Base-by-base conservation (phyloP, 2,329 filamentous ascomycete genomes). In the Colletotrichum theobromicola region DNA sequence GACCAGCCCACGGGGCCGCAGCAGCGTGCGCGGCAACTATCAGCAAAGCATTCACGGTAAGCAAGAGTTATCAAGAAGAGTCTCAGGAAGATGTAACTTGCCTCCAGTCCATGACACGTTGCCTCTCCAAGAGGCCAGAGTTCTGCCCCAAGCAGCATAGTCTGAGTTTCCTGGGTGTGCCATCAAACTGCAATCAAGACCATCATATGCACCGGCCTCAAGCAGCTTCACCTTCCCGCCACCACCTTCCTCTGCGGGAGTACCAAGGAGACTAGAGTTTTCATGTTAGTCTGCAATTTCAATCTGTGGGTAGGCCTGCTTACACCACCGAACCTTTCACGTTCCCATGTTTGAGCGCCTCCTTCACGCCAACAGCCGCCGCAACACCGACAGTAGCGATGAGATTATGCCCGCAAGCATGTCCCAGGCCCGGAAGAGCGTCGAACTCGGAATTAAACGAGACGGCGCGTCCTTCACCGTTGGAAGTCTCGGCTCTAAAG, bases 211-310 rank as follows among this genome's bases (percentile, higher is more conserved):
- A 13, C 86, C 86, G 13, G 83, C 84, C 16, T 86, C 65, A 21
- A 88, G 79, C 0, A 87, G 80, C 21, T 82, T 86, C 67, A 89
- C 85, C 78, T 90, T 90, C 30, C 87, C 88, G 15, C 88, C 88
- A 9, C 67, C 58, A 4, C 72, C 67, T 42, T 76, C 75, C 8
- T 76, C 75, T 2, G 75, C 75, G 2, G 75, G 75, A 4, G 72
- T 76, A 32, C 75, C 75, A 5, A 76, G 79, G 5, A 81, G 81
- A 5, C 60, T 63, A 24, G 0, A 42, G n/a, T 2, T 2, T 62
- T 24, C 0, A 7, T 16, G 32, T 37, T 35, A 18, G 1, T 13
- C 21, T 24, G 4, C 34, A 7, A 5, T 30, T 0, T 3, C 3
- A 8, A 55, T 1, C 21, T 4, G 53, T 28, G 2, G 15, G 24